phyloP scores from a whole-genome alignment of 257 asterid species.

The Solanum medicagineum region DNA sequence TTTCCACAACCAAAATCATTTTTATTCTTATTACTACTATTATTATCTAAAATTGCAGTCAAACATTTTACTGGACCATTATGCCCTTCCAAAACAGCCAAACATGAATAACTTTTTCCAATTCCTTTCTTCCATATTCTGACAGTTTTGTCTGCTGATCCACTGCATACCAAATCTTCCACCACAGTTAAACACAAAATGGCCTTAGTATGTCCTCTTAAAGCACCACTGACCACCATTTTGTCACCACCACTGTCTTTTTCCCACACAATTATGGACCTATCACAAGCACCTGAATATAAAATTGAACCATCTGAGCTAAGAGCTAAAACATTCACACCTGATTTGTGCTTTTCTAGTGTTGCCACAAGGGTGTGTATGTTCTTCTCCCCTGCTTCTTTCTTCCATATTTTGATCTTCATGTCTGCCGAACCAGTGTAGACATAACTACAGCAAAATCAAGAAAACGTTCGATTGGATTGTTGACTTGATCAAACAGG shows the following conservation, averaged over 20 bases:
- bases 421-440: slow-evolving; percentile 78
- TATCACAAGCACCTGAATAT: slow-evolving; percentile 83
- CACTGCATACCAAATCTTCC: slow-evolving; percentile 53
- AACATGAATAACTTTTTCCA: slow-evolving; percentile 43
- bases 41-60: slow-evolving; percentile 28
- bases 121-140: slow-evolving; percentile 56
- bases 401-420: slow-evolving; percentile 51
- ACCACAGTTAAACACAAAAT: slow-evolving; percentile 54
- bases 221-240: slow-evolving; percentile 55
- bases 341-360: slow-evolving; percentile 56
- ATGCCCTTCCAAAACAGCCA: slow-evolving; percentile 69
- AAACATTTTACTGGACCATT: slow-evolving; percentile 67
- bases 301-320: slow-evolving; percentile 41
- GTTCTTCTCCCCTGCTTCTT: slow-evolving; percentile 11
- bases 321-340: slow-evolving; percentile 69
- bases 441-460: neutral
- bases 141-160: slow-evolving; percentile 67
- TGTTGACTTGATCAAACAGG: neutral
- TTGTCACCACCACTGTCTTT: slow-evolving; percentile 22
- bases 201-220: slow-evolving; percentile 64
- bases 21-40: neutral
- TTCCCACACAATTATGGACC: slow-evolving; percentile 75
- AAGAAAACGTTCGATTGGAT: neutral
- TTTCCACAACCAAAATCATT: neutral
- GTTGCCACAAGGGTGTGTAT: slow-evolving; percentile 24